Conservation (phyloP, 2,329 filamentous ascomycete species). For the Alternaria arborescens region DNA sequence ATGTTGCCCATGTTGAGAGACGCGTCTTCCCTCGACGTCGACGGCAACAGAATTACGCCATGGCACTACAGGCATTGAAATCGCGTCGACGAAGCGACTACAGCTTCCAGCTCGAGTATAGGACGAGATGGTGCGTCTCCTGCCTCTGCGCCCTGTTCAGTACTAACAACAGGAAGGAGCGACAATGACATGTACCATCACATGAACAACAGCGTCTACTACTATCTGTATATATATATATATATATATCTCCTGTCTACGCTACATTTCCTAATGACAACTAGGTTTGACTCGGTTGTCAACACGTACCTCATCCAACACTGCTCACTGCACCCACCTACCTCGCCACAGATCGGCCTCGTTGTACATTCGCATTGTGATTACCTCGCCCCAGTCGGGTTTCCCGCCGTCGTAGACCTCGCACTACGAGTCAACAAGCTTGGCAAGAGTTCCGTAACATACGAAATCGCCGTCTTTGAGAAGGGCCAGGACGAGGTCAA, state of each 20-base stretch:
- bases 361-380: slow-evolving; percentile 87
- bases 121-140: slow-evolving; percentile 79
- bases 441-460: slow-evolving; percentile 85
- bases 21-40: background rate
- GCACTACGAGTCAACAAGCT: slow-evolving; percentile 83
- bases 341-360: slow-evolving; percentile 77
- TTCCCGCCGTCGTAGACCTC: slow-evolving; percentile 82
- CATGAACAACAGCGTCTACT: slow-evolving; percentile 90
- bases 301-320: slow-evolving; percentile 86
- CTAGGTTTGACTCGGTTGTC: slow-evolving; percentile 81
- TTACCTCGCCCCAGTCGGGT: slow-evolving; percentile 83
- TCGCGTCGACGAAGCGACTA: slow-evolving; percentile 75
- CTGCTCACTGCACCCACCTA: slow-evolving; percentile 76
- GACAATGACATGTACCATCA: slow-evolving; percentile 97
- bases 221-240: slow-evolving; percentile 68
- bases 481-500: slow-evolving; percentile 75
- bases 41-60: slow-evolving; percentile 6
- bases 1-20: background rate
- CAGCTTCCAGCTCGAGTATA: slow-evolving; percentile 78
- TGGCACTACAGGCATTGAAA: slow-evolving; percentile 57
- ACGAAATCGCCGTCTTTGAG: slow-evolving; percentile 89
- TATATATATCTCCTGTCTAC: slow-evolving; percentile 30
- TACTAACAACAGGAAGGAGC: slow-evolving; percentile 60
- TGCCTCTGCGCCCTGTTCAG: background rate
- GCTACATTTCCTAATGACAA: slow-evolving; percentile 3